Evolutionary conservation across 768 basidiomycete species (phyloP).

Genomic region (Auriscalpium orientale): DNA sequence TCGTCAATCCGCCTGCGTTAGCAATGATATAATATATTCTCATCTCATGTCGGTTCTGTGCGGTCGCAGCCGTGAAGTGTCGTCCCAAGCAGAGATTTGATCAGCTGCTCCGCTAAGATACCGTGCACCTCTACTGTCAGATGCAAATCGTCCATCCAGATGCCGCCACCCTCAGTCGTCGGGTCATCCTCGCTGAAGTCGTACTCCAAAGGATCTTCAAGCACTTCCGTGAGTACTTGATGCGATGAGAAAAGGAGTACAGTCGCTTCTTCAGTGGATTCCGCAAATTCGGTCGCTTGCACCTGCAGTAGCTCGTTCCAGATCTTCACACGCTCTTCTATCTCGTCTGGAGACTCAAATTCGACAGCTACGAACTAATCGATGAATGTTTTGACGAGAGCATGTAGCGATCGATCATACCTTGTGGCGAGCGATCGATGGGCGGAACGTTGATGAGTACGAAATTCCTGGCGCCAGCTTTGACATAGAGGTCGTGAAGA

Average conservation of each 20-base stretch:
- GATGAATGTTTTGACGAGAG: not conserved
- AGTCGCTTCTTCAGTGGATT: conserved; percentile 17
- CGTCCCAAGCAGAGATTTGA: not conserved
- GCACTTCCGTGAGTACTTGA: conserved; percentile 22
- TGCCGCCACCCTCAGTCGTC: conserved; percentile 21
- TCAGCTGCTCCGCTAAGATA: not conserved
- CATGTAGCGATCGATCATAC: conserved; percentile 14
- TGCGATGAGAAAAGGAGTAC: conserved; percentile 29
- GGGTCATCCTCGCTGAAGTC: conserved; percentile 26
- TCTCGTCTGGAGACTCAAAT: not conserved
- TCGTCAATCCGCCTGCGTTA: no score
- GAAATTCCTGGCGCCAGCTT: conserved; percentile 29
- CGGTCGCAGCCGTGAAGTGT: no score
- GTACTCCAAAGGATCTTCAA: conserved; percentile 27
- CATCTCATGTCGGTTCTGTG: no score
- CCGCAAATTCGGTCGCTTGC: conserved; percentile 20
- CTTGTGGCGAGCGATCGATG: conserved; percentile 28
- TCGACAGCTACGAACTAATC: not conserved
- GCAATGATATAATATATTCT: no score
- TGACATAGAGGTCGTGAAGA: conserved; percentile 24
- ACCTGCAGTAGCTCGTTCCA: conserved; percentile 28
- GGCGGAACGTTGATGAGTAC: conserved; percentile 33
- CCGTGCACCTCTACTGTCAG: conserved; percentile 15
- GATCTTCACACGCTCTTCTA: conserved; percentile 12
- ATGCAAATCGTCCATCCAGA: conserved; percentile 35